Evolutionary conservation across 768 basidiomycete genomes (phyloP), one percentile per base, ranked within the genome.

Genomic region (Auriculariales sp.): DNA sequence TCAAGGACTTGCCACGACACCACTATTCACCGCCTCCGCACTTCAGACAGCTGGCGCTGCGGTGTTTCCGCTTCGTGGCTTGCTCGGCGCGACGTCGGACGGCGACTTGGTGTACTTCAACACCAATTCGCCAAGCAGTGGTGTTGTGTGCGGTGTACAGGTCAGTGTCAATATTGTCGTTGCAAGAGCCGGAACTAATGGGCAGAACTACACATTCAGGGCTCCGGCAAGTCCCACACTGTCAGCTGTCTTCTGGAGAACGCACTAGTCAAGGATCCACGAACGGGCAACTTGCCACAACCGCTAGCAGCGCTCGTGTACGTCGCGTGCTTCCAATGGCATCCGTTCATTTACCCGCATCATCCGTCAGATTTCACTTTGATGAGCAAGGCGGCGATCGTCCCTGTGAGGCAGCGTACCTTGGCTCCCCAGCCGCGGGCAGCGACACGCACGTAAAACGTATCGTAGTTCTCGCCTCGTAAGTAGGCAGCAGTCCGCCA

Each of bases 191-290:
- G 46, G 15, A 5, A 19, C 47, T 5, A 19, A 15, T 51, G 30
- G 10, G 22, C 28, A 52, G 52, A n/a, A n/a, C n/a, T 15, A 19
- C 12, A 12, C 2, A 11, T 24, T 24, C n/a, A 53, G 65, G 81
- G 83, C 0, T 79, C 82, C 0, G 83, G 83, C 7, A 85, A 86
- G 56, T 83, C 81, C 0, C 83, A 86, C 47, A 83, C 80, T 0
- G 74, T 83, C 2, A 77, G 81, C 0, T 73, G 79, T 0, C 65
- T 86, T 4, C 58, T 86, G 0, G 84, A 86, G 58, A 79, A 69
- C 52, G 81, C 84, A 77, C 65, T 85, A 6, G 72, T 85, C n/a
- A 62, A 66, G 11, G 70, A 71, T 50, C 56, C 68, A 2, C 55
- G 68, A 0, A 72, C 77, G 14, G 83, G 84, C 0, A 60, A 59